Evolutionary conservation across 371 early-diverging fungal species (phyloP).

Genomic region (Nematocida minor): DNA sequence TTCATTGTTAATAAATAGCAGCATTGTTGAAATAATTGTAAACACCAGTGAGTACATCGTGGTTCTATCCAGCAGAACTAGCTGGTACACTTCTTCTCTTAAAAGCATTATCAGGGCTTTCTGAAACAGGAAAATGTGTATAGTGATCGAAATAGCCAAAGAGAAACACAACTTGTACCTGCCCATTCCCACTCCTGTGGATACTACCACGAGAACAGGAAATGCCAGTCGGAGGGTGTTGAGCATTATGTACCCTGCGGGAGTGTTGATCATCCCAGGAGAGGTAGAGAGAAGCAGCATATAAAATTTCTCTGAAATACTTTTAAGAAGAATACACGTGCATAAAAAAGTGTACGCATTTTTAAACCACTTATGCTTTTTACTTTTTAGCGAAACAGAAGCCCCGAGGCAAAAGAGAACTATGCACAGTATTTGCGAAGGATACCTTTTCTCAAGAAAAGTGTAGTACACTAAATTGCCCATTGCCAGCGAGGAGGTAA

Average conservation of each 20-base stretch:
- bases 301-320: background rate
- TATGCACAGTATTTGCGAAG: background rate
- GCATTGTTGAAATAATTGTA: constrained; percentile 3
- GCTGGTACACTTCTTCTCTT: background rate
- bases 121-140: background rate
- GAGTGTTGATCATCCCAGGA: background rate
- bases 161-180: background rate
- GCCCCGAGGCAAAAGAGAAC: background rate
- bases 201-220: background rate
- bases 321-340: background rate
- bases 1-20: constrained; percentile 33
- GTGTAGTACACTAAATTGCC: background rate
- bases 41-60: constrained; percentile 3
- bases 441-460: background rate
- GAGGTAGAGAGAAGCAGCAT: background rate
- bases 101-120: background rate
- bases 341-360: background rate
- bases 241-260: background rate
- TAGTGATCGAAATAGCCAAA: background rate
- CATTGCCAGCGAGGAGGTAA: background rate
- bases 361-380: background rate
- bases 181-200: background rate
- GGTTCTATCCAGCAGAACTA: background rate
- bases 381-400: background rate
- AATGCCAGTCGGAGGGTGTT: background rate